Evolutionary conservation across 2,329 filamentous ascomycete genomes (phyloP).

Genomic region (Venturia effusa): DNA sequence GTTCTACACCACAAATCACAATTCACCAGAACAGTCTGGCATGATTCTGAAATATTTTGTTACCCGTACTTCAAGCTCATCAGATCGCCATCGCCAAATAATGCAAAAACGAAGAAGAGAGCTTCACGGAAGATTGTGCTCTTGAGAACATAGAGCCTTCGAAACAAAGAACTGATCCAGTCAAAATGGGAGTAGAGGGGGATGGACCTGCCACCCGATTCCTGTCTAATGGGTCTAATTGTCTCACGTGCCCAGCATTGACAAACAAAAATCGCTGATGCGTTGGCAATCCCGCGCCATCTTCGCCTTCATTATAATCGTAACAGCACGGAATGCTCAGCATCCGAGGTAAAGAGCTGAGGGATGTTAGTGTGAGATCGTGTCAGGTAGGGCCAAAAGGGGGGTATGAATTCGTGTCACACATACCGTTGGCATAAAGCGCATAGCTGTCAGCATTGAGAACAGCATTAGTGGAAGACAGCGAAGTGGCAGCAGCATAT

Average conservation of each 20-base stretch:
- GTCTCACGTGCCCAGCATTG: background rate
- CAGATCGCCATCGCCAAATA: too few species aligned
- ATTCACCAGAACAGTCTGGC: too few species aligned
- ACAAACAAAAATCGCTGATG: background rate
- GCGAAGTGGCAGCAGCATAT: constrained; percentile 36
- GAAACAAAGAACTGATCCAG: too few species aligned
- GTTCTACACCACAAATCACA: too few species aligned
- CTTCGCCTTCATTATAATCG: background rate
- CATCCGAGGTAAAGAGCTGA: background rate
- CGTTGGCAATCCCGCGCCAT: too few species aligned
- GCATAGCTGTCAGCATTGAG: constrained; percentile 55
- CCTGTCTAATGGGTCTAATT: too few species aligned
- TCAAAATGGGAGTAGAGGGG: too few species aligned
- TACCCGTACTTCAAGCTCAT: too few species aligned
- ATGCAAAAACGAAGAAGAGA: background rate
- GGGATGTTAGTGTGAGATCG: background rate
- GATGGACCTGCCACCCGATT: too few species aligned
- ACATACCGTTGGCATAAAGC: constrained; percentile 40
- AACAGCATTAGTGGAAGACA: constrained; percentile 42
- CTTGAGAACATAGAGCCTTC: too few species aligned
- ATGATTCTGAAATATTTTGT: too few species aligned
- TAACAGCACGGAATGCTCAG: background rate
- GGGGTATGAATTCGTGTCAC: background rate
- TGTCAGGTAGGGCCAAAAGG: background rate
- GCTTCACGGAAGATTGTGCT: too few species aligned